A percentile compares a stretch with the other conserved stretches of the same genome.
phyloP scores from a whole-genome alignment of 2,329 filamentous ascomycete genomes.

The Pseudogymnoascus sp. region DNA sequence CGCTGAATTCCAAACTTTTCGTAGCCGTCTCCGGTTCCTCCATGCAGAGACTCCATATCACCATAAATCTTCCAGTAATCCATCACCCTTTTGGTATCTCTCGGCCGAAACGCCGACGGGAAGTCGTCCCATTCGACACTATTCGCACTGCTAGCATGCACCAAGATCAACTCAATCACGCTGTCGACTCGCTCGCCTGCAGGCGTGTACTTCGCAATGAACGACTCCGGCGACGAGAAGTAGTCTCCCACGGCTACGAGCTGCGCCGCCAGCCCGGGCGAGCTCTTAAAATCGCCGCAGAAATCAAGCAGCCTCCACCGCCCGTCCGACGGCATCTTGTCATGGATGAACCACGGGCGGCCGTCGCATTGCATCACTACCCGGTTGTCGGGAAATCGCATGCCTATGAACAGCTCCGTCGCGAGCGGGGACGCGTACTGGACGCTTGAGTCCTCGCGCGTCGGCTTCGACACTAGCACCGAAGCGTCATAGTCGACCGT shows the following conservation, averaged over 20 bases:
- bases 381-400: conserved; percentile 49
- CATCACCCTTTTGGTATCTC: conserved; percentile 39
- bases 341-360: conserved; percentile 50
- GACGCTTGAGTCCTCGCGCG: conserved; percentile 38
- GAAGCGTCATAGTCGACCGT: conserved; percentile 49
- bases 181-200: conserved; percentile 32
- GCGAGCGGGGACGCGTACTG: conserved; percentile 16
- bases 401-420: conserved; percentile 35
- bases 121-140: conserved; percentile 42
- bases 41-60: conserved; percentile 44
- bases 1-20: conserved; percentile 21
- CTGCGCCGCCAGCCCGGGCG: conserved; percentile 33
- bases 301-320: conserved; percentile 54
- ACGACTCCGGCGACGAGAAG: conserved; percentile 30
- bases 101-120: conserved; percentile 39
- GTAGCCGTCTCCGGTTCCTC: conserved; percentile 36
- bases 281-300: conserved; percentile 43
- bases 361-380: conserved; percentile 51
- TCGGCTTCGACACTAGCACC: conserved; percentile 44
- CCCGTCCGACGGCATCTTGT: conserved; percentile 46
- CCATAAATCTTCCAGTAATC: conserved; percentile 48
- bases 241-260: conserved; percentile 39
- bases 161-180: conserved; percentile 50
- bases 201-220: conserved; percentile 39
- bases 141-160: conserved; percentile 44